phyloP scores from a whole-genome alignment of 73 alveolate species.

The Symbiodinium pilosum region DNA sequence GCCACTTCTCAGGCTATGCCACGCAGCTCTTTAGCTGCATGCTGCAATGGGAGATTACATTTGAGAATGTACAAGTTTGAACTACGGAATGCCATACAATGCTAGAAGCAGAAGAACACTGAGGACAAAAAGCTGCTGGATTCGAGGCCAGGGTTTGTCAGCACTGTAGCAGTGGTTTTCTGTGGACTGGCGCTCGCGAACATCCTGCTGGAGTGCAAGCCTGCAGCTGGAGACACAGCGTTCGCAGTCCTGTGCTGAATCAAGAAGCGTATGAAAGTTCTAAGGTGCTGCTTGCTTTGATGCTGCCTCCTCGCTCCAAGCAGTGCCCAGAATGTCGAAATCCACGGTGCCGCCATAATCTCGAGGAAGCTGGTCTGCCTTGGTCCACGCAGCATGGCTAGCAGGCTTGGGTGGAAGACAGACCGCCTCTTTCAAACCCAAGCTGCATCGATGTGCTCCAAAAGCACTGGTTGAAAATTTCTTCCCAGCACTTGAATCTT shows the following conservation, averaged over 20 bases:
- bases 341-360: slow-evolving; percentile 65
- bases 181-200: neutral
- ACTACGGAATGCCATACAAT: neutral
- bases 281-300: neutral
- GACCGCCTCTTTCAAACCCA: neutral
- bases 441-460: slow-evolving; percentile 79
- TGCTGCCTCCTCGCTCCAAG: slow-evolving; percentile 42
- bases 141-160: neutral
- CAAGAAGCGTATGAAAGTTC: too few species aligned
- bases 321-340: slow-evolving; percentile 14
- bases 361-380: slow-evolving; percentile 68
- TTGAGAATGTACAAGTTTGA: too few species aligned
- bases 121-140: neutral
- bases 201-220: neutral
- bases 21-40: too few species aligned
- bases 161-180: neutral
- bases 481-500: slow-evolving; percentile 81
- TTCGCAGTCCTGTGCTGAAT: neutral
- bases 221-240: neutral
- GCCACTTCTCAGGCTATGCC: too few species aligned
- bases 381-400: too few species aligned
- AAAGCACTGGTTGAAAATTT: slow-evolving; percentile 29
- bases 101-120: neutral
- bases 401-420: too few species aligned
- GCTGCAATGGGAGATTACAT: too few species aligned